Evolutionary conservation across 2,329 filamentous ascomycete species (phyloP), one percentile per base, ranked within the genome.

Genomic region (Fusarium guadeloupense): DNA sequence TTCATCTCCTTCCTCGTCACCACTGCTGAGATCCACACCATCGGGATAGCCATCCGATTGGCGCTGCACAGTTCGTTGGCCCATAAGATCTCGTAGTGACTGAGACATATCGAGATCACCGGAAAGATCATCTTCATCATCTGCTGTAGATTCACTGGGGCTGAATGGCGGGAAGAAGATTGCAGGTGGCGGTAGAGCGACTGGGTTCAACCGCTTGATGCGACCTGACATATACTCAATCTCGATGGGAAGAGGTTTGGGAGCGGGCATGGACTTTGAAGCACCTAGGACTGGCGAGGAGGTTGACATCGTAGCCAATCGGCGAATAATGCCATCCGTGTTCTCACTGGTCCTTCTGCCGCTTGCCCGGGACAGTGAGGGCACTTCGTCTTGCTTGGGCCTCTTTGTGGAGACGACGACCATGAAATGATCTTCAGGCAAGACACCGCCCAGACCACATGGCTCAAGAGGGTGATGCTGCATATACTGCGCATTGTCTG

Each of bases 381-480:
- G 21, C 3, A 30, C 14, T 12, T 21, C 35, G 12, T 75, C 69
- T 12, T 66, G 59, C 21, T 74, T 79, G 0, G 77, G 72, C 14
- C 83, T 76, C 34, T 74, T 78, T 0, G 84, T 86, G 3, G 77
- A 78, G 3, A 88, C 85, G 3, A 81, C 76, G 1, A 88, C 75
- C 34, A 81, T 77, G 55, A 89, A 89, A 59, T 89, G 86, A 59
- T 89, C 87, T n/a, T 88, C 85, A 0, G 86, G 86, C 21, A 80
- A 74, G 0, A 87, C 81, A 13, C 85, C 85, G 6, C 83, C 85
- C 0, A 89, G 70, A 1, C 87, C 87, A 39, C 81, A 86, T 0
- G 84, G 82, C 54, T 86, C 83, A 4, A 89, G 71, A 1, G 77
- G 73, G 2, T 71, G 69, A 3, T 76, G 67, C 4, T 73, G 63